These are phyloP conservation scores for Tremella fuciformis DNA, from an alignment of 768 basidiomycete genomes.

Conservation along the genomic window DNA sequence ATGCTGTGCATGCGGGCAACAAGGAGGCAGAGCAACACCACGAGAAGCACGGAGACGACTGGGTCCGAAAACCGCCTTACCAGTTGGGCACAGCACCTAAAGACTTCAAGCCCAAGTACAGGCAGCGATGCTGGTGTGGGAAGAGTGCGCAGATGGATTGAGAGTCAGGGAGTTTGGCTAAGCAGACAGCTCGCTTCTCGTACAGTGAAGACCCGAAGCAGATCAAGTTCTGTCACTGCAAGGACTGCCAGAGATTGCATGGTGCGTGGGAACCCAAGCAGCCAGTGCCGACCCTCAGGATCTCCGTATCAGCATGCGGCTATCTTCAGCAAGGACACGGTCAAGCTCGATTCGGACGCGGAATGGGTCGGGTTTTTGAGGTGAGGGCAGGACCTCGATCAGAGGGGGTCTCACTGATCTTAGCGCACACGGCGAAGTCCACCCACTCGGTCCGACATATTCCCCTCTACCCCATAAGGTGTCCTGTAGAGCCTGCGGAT, in stretches of 20 bases:
- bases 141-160: slow-evolving; percentile 28
- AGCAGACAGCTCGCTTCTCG: neutral
- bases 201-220: slow-evolving; percentile 18
- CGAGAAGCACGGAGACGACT: slow-evolving; percentile 28
- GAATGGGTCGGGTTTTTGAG: slow-evolving; percentile 42
- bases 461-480: slow-evolving; percentile 41
- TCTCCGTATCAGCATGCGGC: slow-evolving; percentile 40
- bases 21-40: slow-evolving; percentile 12
- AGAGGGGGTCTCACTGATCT: slow-evolving; percentile 1
- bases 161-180: neutral
- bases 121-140: slow-evolving; percentile 44
- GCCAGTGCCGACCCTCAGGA: slow-evolving; percentile 13
- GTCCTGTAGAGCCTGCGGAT: slow-evolving; percentile 42
- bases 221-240: slow-evolving; percentile 43
- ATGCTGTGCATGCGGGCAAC: too few species aligned
- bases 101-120: slow-evolving; percentile 37
- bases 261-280: slow-evolving; percentile 24
- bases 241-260: slow-evolving; percentile 44
- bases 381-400: slow-evolving; percentile 11
- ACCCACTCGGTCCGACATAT: slow-evolving; percentile 36
- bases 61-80: slow-evolving; percentile 35
- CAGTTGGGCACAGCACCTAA: slow-evolving; percentile 23
- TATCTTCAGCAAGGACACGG: slow-evolving; percentile 39
- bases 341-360: slow-evolving; percentile 29
- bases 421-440: slow-evolving; percentile 45